Evolutionary conservation across 179 eudicot genomes (phyloP), one percentile per base, ranked within the genome.

Genomic region (Sideroxylon spinosum): DNA sequence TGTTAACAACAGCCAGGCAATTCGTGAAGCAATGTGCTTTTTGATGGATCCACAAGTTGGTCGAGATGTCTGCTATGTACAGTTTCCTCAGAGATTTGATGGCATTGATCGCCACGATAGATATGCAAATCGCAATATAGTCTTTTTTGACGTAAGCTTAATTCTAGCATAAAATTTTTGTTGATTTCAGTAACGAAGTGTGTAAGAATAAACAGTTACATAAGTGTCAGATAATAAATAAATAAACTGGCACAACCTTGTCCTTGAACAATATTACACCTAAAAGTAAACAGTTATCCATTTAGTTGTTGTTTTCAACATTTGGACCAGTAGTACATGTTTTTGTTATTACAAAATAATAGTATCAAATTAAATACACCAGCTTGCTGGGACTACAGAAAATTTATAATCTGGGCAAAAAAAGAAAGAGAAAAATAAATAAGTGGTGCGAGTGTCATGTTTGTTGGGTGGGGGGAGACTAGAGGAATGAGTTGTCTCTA

Each of bases 1-100:
- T 73, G 85, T 94, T 19, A 94, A 94, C 90, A 94, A 94, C 79
- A 91, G 98, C 87, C 88, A 91, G 84, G 98, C 98, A 37, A 82
- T 94, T 29, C 90, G 97, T 10, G 98, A 94, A 86, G 91, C 98
- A 80, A 94, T 94, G 98, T 94, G 98, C 71, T 94, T 94, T 86
- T 46, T 91, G 80, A 91, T 94, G 98, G 98, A 94, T 73, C 98
- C 98, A 70, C 88, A 86, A 79, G 92, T 95, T 14, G 91, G 96
- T 6, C 84, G 87, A 83, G 90, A 91, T 66, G 87, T 94, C 61
- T 94, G 98, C 82, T 94, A 92, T 67, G 96, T 94, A 22, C 98
- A 94, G 79, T 94, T 94, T 71, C 98, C 98, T 79, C 98, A 94
- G 86, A 91, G 98, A 56, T 94, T 94, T 70, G 98, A 94, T 86